Evolutionary conservation across 495 filamentous ascomycete genomes (phyloP), one percentile per base, ranked within the genome.

Genomic region (Talaromyces liani): DNA sequence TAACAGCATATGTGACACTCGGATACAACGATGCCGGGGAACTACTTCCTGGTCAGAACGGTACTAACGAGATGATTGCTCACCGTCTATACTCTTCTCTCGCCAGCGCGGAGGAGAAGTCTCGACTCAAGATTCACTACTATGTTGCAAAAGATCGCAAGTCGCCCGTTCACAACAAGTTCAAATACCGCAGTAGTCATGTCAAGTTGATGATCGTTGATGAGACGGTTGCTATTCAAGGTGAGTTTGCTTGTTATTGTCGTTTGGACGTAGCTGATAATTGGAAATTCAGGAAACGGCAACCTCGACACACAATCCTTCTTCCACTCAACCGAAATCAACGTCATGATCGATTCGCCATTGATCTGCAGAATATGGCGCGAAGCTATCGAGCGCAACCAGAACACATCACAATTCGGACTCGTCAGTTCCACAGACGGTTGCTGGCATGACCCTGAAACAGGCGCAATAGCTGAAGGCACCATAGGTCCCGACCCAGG

Each of bases 281-380:
- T 51, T 51, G 34, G 12, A 33, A 45, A 20, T 22, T 57, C 20
- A 76, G 88, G 89, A 6, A 90, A 84, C 65, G 89, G 90, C 1
- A 93, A 93, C 69, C 85, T 90, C 68, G 89, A 93, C 61, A 91
- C 89, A n/a, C 90, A 93, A 75, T 84, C 80, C 63, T 93, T 86
- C 84, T 91, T 79, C 65, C 89, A 93, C 69, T 84, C 80, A 39
- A 88, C 91, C 71, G 90, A 93, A 69, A 80, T 88, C 62, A 93
- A 93, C 67, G 66, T 91, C 12, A 81, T 93, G 79, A 69, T 91
- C 14, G 89, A 93, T 62, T 86, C 82, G 3, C 68, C 70, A 0
- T 61, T 75, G 2, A 68, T 92, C 6, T 93, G 89, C 64, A 65
- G 69, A 61, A 72, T 74, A 39, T 92, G 89, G 89, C 76, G 81